Conservation (phyloP, 1,139 yeast species). For the Trichomonascaceae sp. region DNA sequence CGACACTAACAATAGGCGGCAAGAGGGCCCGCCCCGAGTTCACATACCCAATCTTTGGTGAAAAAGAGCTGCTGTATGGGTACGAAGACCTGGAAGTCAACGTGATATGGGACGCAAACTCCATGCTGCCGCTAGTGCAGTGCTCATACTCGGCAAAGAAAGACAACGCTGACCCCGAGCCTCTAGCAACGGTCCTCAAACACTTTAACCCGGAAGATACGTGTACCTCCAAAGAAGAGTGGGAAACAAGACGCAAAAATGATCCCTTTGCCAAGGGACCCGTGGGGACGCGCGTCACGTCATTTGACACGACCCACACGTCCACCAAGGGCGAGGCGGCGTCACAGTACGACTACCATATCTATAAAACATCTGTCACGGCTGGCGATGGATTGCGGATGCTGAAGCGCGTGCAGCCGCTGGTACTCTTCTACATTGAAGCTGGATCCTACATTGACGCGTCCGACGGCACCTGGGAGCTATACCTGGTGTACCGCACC, state of each 20-base stretch:
- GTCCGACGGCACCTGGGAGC: conserved; percentile 61
- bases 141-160: conserved; percentile 44
- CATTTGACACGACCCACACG: conserved; percentile 22
- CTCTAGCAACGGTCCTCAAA: conserved; percentile 38
- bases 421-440: conserved; percentile 76
- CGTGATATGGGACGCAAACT: conserved; percentile 41
- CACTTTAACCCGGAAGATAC: conserved; percentile 42
- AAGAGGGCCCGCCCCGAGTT: conserved; percentile 65
- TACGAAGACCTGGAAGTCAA: conserved; percentile 44
- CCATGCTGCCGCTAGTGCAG: conserved; percentile 43
- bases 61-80: conserved; percentile 80
- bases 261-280: no score
- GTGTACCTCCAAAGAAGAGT: conserved; percentile 3
- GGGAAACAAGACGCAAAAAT: conserved; percentile 35
- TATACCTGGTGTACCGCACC: conserved; percentile 27
- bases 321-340: no score
- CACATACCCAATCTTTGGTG: conserved; percentile 91
- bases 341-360: no score
- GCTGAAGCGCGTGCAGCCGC: conserved; percentile 64
- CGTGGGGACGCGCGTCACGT: conserved; percentile 25
- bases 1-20: no score
- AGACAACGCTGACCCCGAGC: conserved; percentile 25
- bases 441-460: conserved; percentile 85
- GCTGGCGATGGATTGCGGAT: conserved; percentile 34
- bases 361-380: conserved; percentile 29